Evolutionary conservation across 345 rosid species (phyloP), one percentile per base, ranked within the genome.

Genomic region (Ceriops tagal): DNA sequence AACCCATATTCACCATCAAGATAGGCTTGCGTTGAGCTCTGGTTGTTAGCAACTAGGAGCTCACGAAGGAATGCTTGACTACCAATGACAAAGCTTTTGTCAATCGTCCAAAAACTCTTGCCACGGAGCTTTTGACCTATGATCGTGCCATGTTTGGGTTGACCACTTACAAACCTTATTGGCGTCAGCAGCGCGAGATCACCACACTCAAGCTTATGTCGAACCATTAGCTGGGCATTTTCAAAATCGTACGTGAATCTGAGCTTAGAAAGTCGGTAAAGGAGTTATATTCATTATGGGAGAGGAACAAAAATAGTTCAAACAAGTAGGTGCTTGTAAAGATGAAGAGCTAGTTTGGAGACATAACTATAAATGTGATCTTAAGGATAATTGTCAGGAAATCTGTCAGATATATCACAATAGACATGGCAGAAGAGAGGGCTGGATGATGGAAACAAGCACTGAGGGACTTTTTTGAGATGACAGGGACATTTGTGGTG

Each of bases 371-470:
- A 31, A 31, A 31, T 1, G 6, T 31, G 34, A 31, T 31, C 34
- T 31, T 31, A 31, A 31, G 34, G 34, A 31, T 4, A 31, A 31
- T 31, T 31, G 34, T 31, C 0, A 6, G 34, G 27, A 80, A 80
- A 43, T 78, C 51, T 3, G 32, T 24, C 3, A 68, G 66, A 21
- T 22, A 51, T 2, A 26, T 52, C 5, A 49, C 13, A 52, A n/a
- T 35, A 1, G 5, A 3, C 7, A 24, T 26, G 3, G 43, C 13
- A 18, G 62, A 28, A 39, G 73, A 27, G 1, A 27, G 15, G 4
- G 52, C 20, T 11, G 37, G 57, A 2, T 6, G 56, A 64, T 69
- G 65, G 58, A 34, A 27, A 26, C 15, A 71, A 24, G 64, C 57
- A 15, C 1, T 77, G 9, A 64, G 22, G 27, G 53, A n/a, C 6